A percentile compares a stretch with the other conserved stretches of the same genome.
Evolutionary conservation across 345 rosid genomes (phyloP).

Genomic region (Arabis alpina): DNA sequence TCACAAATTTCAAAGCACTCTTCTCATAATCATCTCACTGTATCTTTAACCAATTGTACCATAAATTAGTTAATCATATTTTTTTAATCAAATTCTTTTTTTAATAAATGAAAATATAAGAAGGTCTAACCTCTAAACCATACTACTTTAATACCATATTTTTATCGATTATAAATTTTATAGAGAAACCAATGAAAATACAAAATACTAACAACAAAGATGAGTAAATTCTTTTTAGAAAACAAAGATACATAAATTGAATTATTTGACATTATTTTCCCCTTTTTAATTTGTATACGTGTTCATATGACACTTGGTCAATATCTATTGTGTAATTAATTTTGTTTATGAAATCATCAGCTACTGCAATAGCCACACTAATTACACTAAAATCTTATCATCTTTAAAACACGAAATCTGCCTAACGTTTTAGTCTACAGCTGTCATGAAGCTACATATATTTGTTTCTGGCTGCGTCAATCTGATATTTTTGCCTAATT

Average conservation of each 20-base stretch:
- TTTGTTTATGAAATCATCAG: conserved; percentile 2
- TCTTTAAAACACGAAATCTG: not conserved
- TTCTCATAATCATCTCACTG: too few species aligned
- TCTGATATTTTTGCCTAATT: not conserved
- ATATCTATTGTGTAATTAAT: not conserved
- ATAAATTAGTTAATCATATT: too few species aligned
- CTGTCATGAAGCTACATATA: conserved; percentile 10
- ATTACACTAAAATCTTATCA: conserved; percentile 8
- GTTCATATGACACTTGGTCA: not conserved
- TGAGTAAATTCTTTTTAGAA: too few species aligned
- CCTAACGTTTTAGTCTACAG: conserved; percentile 17
- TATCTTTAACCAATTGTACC: too few species aligned
- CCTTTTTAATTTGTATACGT: not conserved
- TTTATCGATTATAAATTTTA: not conserved
- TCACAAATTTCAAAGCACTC: too few species aligned
- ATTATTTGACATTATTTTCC: not conserved
- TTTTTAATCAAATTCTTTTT: too few species aligned
- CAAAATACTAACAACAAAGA: not conserved
- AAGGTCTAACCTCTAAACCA: too few species aligned
- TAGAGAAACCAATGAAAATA: too few species aligned
- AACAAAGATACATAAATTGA: not conserved
- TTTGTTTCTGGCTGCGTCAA: not conserved
- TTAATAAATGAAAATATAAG: too few species aligned
- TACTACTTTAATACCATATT: not conserved
- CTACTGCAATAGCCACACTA: not conserved